These are phyloP conservation scores for Galerina marginata DNA, from an alignment of 768 basidiomycete species.

Conservation along the genomic window DNA sequence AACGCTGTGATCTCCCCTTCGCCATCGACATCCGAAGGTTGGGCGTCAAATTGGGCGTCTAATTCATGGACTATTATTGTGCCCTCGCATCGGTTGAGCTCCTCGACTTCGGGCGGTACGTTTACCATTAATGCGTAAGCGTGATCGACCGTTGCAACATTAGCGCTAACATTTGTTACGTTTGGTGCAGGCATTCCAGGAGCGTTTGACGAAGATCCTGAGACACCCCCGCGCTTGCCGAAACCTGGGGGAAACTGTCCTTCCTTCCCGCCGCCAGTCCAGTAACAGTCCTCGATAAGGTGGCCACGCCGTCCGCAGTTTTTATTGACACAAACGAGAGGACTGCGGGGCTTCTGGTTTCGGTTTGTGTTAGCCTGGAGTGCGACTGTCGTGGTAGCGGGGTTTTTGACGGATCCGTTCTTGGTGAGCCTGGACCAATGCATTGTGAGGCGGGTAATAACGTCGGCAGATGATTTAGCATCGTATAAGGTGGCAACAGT, in stretches of 20 bases:
- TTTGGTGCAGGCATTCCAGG: background rate
- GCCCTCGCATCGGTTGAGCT: too few species aligned
- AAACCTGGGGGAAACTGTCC: conserved; percentile 36
- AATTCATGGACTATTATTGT: too few species aligned
- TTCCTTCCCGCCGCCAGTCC: conserved; percentile 39
- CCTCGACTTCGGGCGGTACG: too few species aligned
- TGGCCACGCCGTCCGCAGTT: too few species aligned
- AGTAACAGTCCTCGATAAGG: too few species aligned
- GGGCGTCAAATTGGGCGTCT: too few species aligned
- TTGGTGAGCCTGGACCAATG: conserved; percentile 11
- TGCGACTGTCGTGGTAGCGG: background rate
- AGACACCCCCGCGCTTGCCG: conserved; percentile 7
- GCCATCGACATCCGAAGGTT: too few species aligned
- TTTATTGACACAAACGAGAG: conserved; percentile 18
- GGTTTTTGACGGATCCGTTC: background rate
- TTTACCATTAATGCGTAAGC: background rate
- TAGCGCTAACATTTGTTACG: too few species aligned
- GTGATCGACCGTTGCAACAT: background rate
- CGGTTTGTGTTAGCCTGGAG: background rate
- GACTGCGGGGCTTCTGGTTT: background rate
- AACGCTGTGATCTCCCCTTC: too few species aligned
- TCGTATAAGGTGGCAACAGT: too few species aligned
- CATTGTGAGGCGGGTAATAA: conserved; percentile 9
- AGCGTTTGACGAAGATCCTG: background rate
- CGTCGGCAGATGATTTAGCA: too few species aligned